A percentile compares a stretch with the other conserved stretches of the same genome.
Conservation (phyloP, 2,329 filamentous ascomycete species). For the Botrytis tulipae region DNA sequence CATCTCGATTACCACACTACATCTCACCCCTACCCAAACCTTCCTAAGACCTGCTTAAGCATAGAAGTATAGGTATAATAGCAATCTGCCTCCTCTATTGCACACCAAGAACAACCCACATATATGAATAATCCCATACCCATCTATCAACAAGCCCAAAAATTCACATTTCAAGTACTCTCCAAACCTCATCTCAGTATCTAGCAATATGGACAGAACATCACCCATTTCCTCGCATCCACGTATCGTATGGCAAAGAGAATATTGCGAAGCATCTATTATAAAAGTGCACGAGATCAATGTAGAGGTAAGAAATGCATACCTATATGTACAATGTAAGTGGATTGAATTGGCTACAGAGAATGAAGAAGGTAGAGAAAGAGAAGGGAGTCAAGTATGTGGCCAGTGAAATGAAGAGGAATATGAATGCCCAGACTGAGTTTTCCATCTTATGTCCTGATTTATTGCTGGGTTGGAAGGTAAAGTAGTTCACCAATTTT, state of each 20-base stretch:
- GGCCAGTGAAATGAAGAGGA: neutral
- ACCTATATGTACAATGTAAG: neutral
- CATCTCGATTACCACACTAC: neutral
- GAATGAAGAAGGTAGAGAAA: neutral
- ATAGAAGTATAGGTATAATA: neutral
- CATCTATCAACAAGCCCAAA: neutral
- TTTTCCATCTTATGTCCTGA: too few species aligned
- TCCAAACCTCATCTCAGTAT: neutral
- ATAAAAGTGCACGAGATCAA: neutral
- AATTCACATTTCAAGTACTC: neutral
- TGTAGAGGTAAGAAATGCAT: neutral
- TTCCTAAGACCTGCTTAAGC: neutral
- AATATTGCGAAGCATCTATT: neutral
- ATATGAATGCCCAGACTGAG: neutral
- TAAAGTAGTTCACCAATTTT: neutral
- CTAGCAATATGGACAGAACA: neutral
- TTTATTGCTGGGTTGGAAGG: neutral
- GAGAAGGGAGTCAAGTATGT: neutral
- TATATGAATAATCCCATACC: neutral
- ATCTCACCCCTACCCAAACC: neutral
- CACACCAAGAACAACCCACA: neutral
- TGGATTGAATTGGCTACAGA: neutral
- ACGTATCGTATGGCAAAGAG: neutral
- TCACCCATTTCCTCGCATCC: neutral
- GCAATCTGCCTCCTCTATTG: neutral